Evolutionary conservation across 2,329 filamentous ascomycete species (phyloP), one percentile per base, ranked within the genome.

Genomic region (Juglanconis sp.): DNA sequence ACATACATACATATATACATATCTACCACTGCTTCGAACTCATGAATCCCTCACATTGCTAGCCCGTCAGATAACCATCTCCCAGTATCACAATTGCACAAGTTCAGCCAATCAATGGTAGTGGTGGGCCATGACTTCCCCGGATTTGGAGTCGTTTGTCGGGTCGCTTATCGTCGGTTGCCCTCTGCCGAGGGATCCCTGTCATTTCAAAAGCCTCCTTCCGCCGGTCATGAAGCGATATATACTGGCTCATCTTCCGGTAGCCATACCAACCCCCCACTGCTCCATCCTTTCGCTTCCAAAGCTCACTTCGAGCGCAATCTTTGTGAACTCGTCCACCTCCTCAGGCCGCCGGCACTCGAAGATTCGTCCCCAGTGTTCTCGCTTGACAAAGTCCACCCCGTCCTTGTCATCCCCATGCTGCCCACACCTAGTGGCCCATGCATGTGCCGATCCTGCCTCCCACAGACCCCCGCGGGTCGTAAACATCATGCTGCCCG

Each of bases 401-500:
- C 62, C 62, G 6, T 24, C 38, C 36, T 56, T 42, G 11, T 51
- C 51, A 3, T 42, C 24, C 9, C 42, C 32, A 1, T 47, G 46
- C 3, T 30, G 48, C 4, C 46, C 32, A 35, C 65, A 65, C 17
- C 56, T 31, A 3, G 59, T 48, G 8, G 46, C 24, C 72, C 72
- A 73, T 0, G 57, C 55, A 2, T 56, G 56, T 1, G 70, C 66
- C 1, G 68, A 67, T 3, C 56, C 7, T 1, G 65, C 67, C 17
- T 66, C 64, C 65, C 67, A 68, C 7, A 65, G 44, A 9, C 65
- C 68, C 17, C 58, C 52, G 9, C 64, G 63, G 3, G 65, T 65
- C n/a, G 64, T 69, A 55, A 68, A 63, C 51, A 63, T 65, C 31
- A 68, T 58, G 1, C 67, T 65, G 15, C 68, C 68, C 11, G 52